These are phyloP conservation scores for Arbutus unedo DNA, from an alignment of 148 eudicot species.

Conservation along the genomic window DNA sequence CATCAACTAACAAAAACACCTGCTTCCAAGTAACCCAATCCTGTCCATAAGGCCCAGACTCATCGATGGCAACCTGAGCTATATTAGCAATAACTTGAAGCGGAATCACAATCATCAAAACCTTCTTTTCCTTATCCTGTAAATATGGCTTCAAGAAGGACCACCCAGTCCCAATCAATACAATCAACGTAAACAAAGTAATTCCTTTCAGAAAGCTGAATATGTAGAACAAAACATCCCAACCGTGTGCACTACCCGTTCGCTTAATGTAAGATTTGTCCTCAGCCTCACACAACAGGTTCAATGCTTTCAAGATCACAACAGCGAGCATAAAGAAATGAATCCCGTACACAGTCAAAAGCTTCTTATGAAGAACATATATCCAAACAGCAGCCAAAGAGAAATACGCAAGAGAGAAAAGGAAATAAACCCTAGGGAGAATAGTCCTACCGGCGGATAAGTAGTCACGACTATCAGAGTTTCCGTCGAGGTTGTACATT, in stretches of 20 bases:
- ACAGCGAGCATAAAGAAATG: slow-evolving; percentile 76
- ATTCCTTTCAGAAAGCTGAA: slow-evolving; percentile 64
- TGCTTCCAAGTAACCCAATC: slow-evolving; percentile 82
- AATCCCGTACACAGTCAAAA: slow-evolving; percentile 43
- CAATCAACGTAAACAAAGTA: slow-evolving; percentile 63
- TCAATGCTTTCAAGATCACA: slow-evolving; percentile 50
- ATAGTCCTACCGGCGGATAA: slow-evolving; percentile 61
- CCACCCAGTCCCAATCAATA: slow-evolving; percentile 90
- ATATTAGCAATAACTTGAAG: slow-evolving; percentile 69
- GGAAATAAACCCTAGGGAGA: slow-evolving; percentile 54
- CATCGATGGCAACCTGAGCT: slow-evolving; percentile 72
- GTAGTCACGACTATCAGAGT: slow-evolving; percentile 41
- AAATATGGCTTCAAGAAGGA: slow-evolving; percentile 75
- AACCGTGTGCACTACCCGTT: slow-evolving; percentile 71
- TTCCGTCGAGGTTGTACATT: slow-evolving; percentile 64
- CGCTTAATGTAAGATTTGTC: slow-evolving; percentile 64
- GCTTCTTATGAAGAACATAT: slow-evolving; percentile 35
- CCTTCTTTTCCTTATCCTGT: slow-evolving; percentile 78
- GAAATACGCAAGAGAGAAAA: slow-evolving; percentile 41
- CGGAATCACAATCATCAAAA: slow-evolving; percentile 75
- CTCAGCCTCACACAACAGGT: slow-evolving; percentile 72
- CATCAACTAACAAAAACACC: slow-evolving; percentile 69
- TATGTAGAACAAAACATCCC: slow-evolving; percentile 77
- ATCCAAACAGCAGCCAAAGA: slow-evolving; percentile 38
- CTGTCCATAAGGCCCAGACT: slow-evolving; percentile 54